Evolutionary conservation across 2,329 filamentous ascomycete genomes (phyloP).

Genomic region (Fragosphaeria purpurea): DNA sequence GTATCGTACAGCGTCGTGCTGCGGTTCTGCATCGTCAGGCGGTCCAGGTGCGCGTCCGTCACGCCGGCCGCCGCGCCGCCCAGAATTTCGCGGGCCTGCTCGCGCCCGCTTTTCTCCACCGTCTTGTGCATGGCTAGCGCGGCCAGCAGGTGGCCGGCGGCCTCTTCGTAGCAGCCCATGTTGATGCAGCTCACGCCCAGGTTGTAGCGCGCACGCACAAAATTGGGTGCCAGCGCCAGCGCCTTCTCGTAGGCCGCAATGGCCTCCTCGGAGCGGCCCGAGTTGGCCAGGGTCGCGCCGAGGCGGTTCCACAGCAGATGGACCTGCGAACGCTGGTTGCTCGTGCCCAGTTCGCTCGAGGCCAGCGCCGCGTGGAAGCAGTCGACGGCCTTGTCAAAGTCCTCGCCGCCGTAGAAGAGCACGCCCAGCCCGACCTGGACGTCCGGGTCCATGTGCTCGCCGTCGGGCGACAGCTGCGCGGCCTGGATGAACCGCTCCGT

Average conservation of each 20-base stretch:
- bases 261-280: conserved; percentile 84
- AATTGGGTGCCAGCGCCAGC: conserved; percentile 82
- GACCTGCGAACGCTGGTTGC: conserved; percentile 75
- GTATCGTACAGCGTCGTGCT: conserved; percentile 97
- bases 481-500: conserved; percentile 86
- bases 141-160: conserved; percentile 82
- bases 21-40: conserved; percentile 88
- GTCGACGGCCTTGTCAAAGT: conserved; percentile 97
- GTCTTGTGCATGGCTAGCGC: conserved; percentile 93
- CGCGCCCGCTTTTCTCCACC: conserved; percentile 74
- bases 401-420: conserved; percentile 93
- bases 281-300: conserved; percentile 91
- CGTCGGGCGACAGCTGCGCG: conserved; percentile 81
- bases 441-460: conserved; percentile 94
- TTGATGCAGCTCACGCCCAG: conserved; percentile 95
- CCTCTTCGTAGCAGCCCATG: conserved; percentile 88
- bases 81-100: conserved; percentile 74
- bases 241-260: conserved; percentile 95
- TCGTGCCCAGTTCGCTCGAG: conserved; percentile 70
- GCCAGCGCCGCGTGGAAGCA: conserved; percentile 91
- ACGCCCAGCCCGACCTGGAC: conserved; percentile 96
- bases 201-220: conserved; percentile 94
- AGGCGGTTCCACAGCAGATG: conserved; percentile 97
- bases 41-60: conserved; percentile 64
- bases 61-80: conserved; percentile 41